These are phyloP conservation scores for Penicillium tannophilum DNA, from an alignment of 495 filamentous ascomycete genomes.

Conservation along the genomic window DNA sequence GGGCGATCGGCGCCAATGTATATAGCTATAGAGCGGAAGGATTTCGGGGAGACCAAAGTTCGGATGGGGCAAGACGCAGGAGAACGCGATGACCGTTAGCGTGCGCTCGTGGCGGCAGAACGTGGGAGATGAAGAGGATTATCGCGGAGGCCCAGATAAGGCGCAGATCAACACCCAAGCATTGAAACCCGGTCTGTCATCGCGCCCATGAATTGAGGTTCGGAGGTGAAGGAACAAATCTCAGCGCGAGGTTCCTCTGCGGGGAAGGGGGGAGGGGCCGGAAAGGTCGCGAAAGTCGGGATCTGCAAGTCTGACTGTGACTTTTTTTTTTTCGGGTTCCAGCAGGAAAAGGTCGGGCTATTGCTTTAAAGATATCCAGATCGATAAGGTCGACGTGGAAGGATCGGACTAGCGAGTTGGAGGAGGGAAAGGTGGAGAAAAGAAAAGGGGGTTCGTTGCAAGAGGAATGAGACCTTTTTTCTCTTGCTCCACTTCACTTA, in stretches of 20 bases:
- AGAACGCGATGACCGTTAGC: constrained; percentile 27
- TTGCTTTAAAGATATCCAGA: background rate
- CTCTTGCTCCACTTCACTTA: constrained; percentile 1
- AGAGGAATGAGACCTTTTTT: constrained; percentile 1
- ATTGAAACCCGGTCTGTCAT: constrained; percentile 31
- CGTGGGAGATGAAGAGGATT: constrained; percentile 30
- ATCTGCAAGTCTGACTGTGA: background rate
- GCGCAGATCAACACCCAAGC: constrained; percentile 42
- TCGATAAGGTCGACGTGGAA: background rate
- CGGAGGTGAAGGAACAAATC: constrained; percentile 26
- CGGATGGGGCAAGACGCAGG: constrained; percentile 9
- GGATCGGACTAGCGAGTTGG: background rate
- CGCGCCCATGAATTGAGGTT: constrained; percentile 31
- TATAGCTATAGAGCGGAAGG: constrained; percentile 1
- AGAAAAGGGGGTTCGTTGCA: background rate
- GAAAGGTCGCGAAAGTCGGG: constrained; percentile 8
- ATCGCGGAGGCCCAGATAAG: constrained; percentile 27
- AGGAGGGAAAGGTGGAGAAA: constrained; percentile 1
- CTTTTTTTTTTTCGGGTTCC: background rate
- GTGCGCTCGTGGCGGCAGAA: constrained; percentile 33
- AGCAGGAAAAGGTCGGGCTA: background rate
- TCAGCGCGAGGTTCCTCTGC: constrained; percentile 18
- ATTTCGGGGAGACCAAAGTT: constrained; percentile 5
- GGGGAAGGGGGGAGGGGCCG: constrained; percentile 22
- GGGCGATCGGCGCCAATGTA: background rate